Base-by-base conservation (phyloP, 2,329 filamentous ascomycete genomes). In the Hypoxylon sp. region DNA sequence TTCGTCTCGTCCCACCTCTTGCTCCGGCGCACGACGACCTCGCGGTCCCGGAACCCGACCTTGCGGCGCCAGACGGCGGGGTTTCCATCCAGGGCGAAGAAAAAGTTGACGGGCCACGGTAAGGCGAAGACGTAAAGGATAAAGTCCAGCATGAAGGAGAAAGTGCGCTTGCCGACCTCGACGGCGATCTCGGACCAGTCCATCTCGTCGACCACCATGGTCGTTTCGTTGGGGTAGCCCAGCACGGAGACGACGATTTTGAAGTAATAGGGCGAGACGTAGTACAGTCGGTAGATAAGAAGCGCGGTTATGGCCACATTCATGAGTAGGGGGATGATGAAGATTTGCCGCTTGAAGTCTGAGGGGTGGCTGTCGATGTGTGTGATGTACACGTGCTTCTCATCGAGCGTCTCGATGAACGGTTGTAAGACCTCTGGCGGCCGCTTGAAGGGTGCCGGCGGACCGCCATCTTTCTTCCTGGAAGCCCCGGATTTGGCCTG, bases 21-120 rank as follows among this genome's bases (percentile, higher is more conserved):
- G 75, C 91, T 94, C 61, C 90, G 87, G 24, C 94, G 86, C 32
- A 97, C 91, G 66, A 96, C 90, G 50, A 97, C 84, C 81, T 97
- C 95, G 69, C 87, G 84, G 46, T 89, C 84, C n/a, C 86, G 84
- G 77, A 97, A 97, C 5, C 94, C 93, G 33, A 94, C 80, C 28
- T 78, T 83, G 78, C 87, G 87, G 50, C 94, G 88, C 93, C 94
- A 97, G 38, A 80, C 77, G 36, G 89, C 81, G 0, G 93, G 93
- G 68, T 80, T 91, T 73, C 81, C 85, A 70, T 85, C 79, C 63
- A 77, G 78, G 61, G 89, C 91, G 12, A 89, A 77, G 72, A 91
- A 85, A 77, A 96, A 93, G 70, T 90, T 88, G 53, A 88, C 79
- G 0, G 91, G 91, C 91, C 91, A 93, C 6, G 89, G 86, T 80